These are phyloP conservation scores for Hura crepitans DNA, from an alignment of 441 rosid genomes.

Conservation along the genomic window DNA sequence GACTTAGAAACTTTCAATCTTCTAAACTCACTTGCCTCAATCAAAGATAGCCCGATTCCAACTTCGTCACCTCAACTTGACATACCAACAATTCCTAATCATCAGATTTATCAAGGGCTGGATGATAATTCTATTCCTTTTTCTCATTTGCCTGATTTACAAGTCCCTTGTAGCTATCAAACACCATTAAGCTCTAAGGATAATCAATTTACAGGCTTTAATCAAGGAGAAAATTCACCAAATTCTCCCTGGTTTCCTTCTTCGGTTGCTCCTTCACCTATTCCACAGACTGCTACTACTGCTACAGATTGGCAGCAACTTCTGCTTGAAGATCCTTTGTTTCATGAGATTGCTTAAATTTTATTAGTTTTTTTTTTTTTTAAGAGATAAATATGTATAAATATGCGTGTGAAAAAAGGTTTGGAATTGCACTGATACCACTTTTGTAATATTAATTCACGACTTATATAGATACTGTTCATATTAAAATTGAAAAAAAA, in stretches of 20 bases:
- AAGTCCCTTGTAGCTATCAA: slow-evolving; percentile 39
- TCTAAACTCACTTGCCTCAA: slow-evolving; percentile 37
- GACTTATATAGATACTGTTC: slow-evolving; percentile 1
- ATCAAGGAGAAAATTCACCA: slow-evolving; percentile 32
- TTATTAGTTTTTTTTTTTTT: neutral
- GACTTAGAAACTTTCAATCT: slow-evolving; percentile 42
- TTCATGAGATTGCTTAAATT: slow-evolving; percentile 45
- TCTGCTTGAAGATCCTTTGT: slow-evolving; percentile 54
- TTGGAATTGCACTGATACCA: slow-evolving; percentile 23
- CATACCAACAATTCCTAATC: slow-evolving; percentile 22
- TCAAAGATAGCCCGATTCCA: slow-evolving; percentile 31
- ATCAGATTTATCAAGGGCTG: slow-evolving; percentile 29
- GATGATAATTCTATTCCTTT: slow-evolving; percentile 30
- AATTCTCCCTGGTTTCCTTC: slow-evolving; percentile 52
- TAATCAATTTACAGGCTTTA: slow-evolving; percentile 18
- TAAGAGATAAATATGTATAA: neutral
- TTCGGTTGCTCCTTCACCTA: slow-evolving; percentile 29
- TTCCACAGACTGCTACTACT: slow-evolving; percentile 25
- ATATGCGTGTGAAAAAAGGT: slow-evolving; percentile 20
- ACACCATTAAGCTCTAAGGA: slow-evolving; percentile 31
- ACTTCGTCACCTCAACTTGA: slow-evolving; percentile 28
- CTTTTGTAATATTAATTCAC: slow-evolving; percentile 15
- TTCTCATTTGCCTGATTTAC: slow-evolving; percentile 51
- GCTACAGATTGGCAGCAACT: slow-evolving; percentile 49
- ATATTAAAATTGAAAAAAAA: slow-evolving; percentile 10